Base-by-base conservation (phyloP, 2,329 filamentous ascomycete genomes). In the Polychaeton citri region DNA sequence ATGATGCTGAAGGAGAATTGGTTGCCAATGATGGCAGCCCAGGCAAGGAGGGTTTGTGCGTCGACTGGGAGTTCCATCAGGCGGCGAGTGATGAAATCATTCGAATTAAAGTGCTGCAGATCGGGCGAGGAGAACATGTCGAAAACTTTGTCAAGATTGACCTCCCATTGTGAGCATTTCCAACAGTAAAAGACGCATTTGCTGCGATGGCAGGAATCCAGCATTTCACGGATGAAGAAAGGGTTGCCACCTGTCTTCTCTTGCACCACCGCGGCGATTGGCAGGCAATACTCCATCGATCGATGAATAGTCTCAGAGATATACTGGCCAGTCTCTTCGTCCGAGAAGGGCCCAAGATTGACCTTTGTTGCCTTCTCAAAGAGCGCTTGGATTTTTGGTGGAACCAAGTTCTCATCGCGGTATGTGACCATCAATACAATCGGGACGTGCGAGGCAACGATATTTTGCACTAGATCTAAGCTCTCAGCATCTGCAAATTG, bases 181-280 rank as follows among this genome's bases (percentile, higher is more conserved):
- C 90, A 94, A 42, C 86, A 85, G 57, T 93, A 95, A 73, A 79
- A 93, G 34, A 95, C 81, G 55, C 83, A 93, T 46, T 79, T 79
- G 52, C 84, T 90, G 28, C 83, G 76, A 55, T 93, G 79, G 54
- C 84, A 92, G 3, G 81, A 79, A 51, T 83, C 83, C 4, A 95
- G 71, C 72, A 95, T 92, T 59, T 94, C 84, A 37, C 84, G 72
- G 56, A 94, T 81, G 51, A 90, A 92, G 51, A 94, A 95, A 0
- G 86, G 80, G 42, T 93, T 94, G 2, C 87, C 87, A 18, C 74
- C 74, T 6, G 83, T 88, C 61, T 90, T 92, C 50, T 88, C 86
- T 54, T 92, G 82, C 5, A 95, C 76, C 7, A 94, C 82, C 5
- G 86, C 74, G 2, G 83, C 81, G 13, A 96, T 65, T 0, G 86